phyloP scores from a whole-genome alignment of 768 basidiomycete genomes.

The Agaricus blazei region DNA sequence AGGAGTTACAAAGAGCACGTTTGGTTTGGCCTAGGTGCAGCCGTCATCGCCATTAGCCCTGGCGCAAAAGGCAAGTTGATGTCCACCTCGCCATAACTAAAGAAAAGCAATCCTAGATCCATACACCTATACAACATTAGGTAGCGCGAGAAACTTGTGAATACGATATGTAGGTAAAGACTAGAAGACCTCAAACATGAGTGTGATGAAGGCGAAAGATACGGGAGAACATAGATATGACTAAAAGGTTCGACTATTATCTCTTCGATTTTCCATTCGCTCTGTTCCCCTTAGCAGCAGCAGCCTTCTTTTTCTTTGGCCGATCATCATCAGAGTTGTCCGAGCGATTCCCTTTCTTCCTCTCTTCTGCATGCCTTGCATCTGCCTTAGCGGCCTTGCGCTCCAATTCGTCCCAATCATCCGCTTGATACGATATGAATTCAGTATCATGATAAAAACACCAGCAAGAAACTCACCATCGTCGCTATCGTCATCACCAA shows the following conservation, averaged over 20 bases:
- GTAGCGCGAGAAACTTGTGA: constrained; percentile 7
- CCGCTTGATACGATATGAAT: constrained; percentile 39
- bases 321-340: constrained; percentile 49
- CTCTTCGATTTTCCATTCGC: constrained; percentile 38
- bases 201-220: not conserved
- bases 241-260: constrained; percentile 14
- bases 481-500: constrained; percentile 52
- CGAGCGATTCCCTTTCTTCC: constrained; percentile 37
- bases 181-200: constrained; percentile 8
- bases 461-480: constrained; percentile 37
- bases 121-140: not conserved
- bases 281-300: constrained; percentile 39
- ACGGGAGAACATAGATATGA: not conserved
- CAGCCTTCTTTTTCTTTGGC: constrained; percentile 38
- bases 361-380: constrained; percentile 39
- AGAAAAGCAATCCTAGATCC: constrained; percentile 4
- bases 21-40: constrained; percentile 45
- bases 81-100: constrained; percentile 2
- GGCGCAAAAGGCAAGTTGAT: constrained; percentile 34
- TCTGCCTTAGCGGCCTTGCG: constrained; percentile 81
- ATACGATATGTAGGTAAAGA: constrained; percentile 6
- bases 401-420: constrained; percentile 97
- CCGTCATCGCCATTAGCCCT: constrained; percentile 43
- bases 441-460: not conserved
- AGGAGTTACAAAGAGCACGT: not conserved